These are phyloP conservation scores for Aspergillus transmontanensis DNA, from an alignment of 2,329 filamentous ascomycete species.

Conservation along the genomic window DNA sequence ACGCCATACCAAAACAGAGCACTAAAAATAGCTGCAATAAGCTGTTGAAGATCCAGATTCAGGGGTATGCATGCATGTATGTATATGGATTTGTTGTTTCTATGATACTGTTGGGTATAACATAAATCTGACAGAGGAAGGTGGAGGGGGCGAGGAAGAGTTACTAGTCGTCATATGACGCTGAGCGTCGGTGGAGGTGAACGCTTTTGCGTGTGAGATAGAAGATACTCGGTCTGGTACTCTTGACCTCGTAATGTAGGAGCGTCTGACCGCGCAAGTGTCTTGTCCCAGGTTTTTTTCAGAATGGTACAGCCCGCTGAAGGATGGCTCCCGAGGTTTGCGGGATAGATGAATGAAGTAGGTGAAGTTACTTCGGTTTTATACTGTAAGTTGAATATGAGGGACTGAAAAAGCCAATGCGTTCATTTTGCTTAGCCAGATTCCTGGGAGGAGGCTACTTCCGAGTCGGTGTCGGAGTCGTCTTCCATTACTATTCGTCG, in stretches of 20 bases:
- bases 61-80: neutral
- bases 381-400: neutral
- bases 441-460: conserved; percentile 31
- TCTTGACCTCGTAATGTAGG: neutral
- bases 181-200: neutral
- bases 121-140: neutral
- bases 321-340: neutral
- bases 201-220: neutral
- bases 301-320: neutral
- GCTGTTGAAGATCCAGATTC: neutral
- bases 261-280: neutral
- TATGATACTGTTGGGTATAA: conserved; percentile 2
- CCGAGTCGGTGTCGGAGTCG: conserved; percentile 51
- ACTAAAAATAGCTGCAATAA: conserved; percentile 1
- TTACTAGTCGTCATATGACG: neutral
- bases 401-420: neutral
- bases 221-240: neutral
- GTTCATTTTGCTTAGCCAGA: conserved; percentile 23
- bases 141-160: neutral
- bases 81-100: neutral
- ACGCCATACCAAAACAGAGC: conserved; percentile 15
- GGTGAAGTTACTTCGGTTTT: neutral
- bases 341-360: neutral
- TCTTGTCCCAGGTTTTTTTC: neutral
- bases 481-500: conserved; percentile 80